A percentile compares a stretch with the other conserved stretches of the same genome.
These are phyloP conservation scores for Suillus americanus DNA, from an alignment of 768 basidiomycete genomes.

Conservation along the genomic window DNA sequence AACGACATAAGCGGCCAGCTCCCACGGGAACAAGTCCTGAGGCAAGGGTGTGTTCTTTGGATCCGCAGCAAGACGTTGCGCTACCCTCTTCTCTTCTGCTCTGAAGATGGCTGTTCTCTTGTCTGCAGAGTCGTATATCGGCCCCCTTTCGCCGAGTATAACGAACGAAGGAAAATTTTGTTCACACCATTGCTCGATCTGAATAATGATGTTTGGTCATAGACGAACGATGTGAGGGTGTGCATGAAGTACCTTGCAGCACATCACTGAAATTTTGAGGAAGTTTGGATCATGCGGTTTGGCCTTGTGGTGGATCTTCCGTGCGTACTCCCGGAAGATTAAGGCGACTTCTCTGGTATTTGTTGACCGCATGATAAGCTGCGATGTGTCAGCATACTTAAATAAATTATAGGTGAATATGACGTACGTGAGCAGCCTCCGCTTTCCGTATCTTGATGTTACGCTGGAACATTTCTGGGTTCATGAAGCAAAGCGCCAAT, in stretches of 20 bases:
- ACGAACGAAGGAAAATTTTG: conserved; percentile 94
- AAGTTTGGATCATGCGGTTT: conserved; percentile 83
- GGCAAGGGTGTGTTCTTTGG: conserved; percentile 2
- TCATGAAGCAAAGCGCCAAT: conserved; percentile 90
- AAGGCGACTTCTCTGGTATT: conserved; percentile 90
- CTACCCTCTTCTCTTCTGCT: conserved; percentile 43
- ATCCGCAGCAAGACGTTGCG: conserved; percentile 23
- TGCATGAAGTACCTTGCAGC: conserved; percentile 63
- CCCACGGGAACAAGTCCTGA: conserved; percentile 25
- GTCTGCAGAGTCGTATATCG: conserved; percentile 49
- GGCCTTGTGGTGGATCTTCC: conserved; percentile 81
- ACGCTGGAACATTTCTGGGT: conserved; percentile 75
- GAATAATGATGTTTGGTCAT: conserved; percentile 13
- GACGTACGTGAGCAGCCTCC: conserved; percentile 74
- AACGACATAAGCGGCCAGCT: conserved; percentile 29
- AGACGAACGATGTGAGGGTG: neutral
- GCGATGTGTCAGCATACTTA: neutral
- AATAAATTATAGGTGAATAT: neutral
- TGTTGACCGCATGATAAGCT: conserved; percentile 92
- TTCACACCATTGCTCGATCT: conserved; percentile 94
- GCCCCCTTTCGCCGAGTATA: conserved; percentile 17
- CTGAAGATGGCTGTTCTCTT: conserved; percentile 54
- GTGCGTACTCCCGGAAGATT: conserved; percentile 81
- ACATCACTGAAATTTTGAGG: conserved; percentile 77
- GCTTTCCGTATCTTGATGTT: conserved; percentile 97